Evolutionary conservation across 2,329 filamentous ascomycete genomes (phyloP).

Genomic region (Diaporthe sp.): DNA sequence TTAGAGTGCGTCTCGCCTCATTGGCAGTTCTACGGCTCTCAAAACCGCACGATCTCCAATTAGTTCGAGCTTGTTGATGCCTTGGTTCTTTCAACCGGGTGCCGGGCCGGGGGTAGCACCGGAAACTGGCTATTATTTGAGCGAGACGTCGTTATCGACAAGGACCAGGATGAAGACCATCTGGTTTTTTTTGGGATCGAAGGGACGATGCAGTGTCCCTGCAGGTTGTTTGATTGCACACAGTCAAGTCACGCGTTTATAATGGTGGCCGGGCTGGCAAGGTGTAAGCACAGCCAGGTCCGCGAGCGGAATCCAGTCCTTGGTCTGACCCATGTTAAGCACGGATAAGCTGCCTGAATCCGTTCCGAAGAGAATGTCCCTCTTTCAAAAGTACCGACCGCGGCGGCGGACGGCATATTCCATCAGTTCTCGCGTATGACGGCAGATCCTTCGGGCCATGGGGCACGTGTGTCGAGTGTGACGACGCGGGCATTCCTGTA

Average conservation of each 20-base stretch:
- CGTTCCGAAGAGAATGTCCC: neutral
- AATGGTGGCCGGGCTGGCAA: neutral
- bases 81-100: neutral
- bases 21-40: neutral
- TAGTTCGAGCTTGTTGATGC: slow-evolving; percentile 1
- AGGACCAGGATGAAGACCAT: neutral
- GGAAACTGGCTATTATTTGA: neutral
- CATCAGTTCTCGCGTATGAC: slow-evolving; percentile 21
- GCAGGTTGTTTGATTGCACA: neutral
- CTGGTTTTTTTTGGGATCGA: neutral
- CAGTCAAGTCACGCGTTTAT: neutral
- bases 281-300: slow-evolving; percentile 1
- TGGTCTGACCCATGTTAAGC: neutral
- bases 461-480: slow-evolving; percentile 25
- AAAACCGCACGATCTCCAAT: neutral
- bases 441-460: slow-evolving; percentile 19
- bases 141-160: slow-evolving; percentile 9
- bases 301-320: neutral
- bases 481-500: slow-evolving; percentile 16
- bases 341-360: slow-evolving; percentile 11
- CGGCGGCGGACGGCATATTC: slow-evolving; percentile 2
- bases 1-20: neutral
- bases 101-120: neutral
- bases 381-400: slow-evolving; percentile 1
- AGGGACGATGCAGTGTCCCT: neutral